These are phyloP conservation scores for Penicillium herquei DNA, from an alignment of 495 filamentous ascomycete genomes.

Conservation along the genomic window DNA sequence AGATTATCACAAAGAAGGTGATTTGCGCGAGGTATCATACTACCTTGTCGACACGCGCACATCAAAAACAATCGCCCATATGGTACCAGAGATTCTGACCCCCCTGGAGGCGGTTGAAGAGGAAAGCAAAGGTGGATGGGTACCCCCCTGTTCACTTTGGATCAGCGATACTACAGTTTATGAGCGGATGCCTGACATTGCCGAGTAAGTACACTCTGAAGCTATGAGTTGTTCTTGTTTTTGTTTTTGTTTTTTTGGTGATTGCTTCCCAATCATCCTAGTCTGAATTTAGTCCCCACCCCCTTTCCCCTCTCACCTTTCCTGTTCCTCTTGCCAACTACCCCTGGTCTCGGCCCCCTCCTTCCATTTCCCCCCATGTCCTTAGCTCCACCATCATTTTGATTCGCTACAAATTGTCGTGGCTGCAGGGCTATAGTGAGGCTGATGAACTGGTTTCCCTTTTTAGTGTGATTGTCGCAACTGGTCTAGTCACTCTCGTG, in stretches of 20 bases:
- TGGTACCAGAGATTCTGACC: constrained; percentile 77
- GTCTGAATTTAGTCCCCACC: constrained; percentile 1
- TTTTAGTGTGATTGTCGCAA: constrained; percentile 78
- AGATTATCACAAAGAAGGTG: constrained; percentile 58
- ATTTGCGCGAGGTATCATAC: constrained; percentile 65
- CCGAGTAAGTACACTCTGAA: constrained; percentile 71
- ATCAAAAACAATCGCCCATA: constrained; percentile 68
- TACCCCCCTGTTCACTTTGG: constrained; percentile 87
- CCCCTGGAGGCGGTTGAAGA: constrained; percentile 70
- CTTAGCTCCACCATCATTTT: constrained; percentile 1
- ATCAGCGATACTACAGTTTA: constrained; percentile 72
- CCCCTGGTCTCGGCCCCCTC: not conserved
- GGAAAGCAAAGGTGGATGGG: constrained; percentile 79
- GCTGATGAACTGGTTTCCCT: constrained; percentile 26
- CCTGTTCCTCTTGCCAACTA: not conserved
- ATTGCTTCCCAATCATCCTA: constrained; percentile 1
- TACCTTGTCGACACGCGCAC: constrained; percentile 70
- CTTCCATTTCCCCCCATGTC: not conserved
- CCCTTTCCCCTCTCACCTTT: not conserved
- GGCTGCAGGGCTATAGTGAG: not conserved
- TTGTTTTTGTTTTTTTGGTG: not conserved
- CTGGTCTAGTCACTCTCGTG: constrained; percentile 83
- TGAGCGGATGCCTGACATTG: constrained; percentile 70
- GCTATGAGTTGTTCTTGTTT: constrained; percentile 1
- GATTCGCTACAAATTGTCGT: not conserved